Evolutionary conservation across 2,329 filamentous ascomycete species (phyloP), one percentile per base, ranked within the genome.

Genomic region (Didymella pinodella): DNA sequence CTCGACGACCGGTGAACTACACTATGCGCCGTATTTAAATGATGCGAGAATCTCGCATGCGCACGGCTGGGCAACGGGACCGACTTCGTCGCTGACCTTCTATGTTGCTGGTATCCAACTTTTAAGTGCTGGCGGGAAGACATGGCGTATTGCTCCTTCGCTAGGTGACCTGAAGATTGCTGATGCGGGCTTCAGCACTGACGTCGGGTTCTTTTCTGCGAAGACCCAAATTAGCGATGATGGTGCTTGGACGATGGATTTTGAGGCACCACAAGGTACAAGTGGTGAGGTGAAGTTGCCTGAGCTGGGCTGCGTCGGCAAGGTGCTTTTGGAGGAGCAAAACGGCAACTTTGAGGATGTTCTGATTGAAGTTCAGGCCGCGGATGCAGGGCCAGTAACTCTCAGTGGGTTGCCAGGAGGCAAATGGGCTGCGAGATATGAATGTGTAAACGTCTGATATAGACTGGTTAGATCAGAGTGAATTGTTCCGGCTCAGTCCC

Each of bases 31-130:
- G 0, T 85, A 85, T 59, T 63, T 62, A 0, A 82, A 84, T 59
- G 80, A 83, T 53, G 74, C 81, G 0, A 73, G 82, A 0, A 79
- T 84, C 20, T 78, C 73, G 1, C 81, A 83, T 63, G 81, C 82
- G 0, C 82, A 84, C 54, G 81, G 82, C 3, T 85, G 82, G 83
- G 75, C 80, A 0, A 83, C 82, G 0, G 82, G 82, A 0, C 82
- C 82, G 3, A 82, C 81, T 1, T 75, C 72, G 2, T 77, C 77
- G 0, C 63, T 84, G 44, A 81, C 78, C 2, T 71, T 75, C 62
- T 76, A 78, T 54, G 72, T 77, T 1, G 80, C 80, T 0, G 81
- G 78, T 0, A 62, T 84, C 26, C 77, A 77, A 53, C 62, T 81
- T 7, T 64, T 74, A 2, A 77, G 68, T 4, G 69, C 75, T 0